phyloP scores from a whole-genome alignment of 2,329 filamentous ascomycete species.

The Keithomyces neogunnii region DNA sequence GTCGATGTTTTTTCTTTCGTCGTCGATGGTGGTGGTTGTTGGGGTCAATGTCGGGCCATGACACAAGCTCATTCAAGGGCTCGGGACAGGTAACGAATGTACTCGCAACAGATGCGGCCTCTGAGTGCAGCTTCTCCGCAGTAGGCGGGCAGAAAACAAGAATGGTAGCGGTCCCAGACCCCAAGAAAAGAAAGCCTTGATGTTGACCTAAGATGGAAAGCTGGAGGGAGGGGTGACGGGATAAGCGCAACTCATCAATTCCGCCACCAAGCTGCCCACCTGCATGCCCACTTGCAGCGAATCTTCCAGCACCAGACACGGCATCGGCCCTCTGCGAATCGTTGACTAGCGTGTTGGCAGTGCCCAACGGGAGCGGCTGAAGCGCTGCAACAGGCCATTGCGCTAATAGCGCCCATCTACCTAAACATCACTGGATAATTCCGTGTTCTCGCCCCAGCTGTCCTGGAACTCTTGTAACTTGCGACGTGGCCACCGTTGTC shows the following conservation, averaged over 20 bases:
- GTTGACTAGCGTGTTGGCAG: too few relatives aligned
- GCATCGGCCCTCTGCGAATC: too few relatives aligned
- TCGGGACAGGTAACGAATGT: neutral
- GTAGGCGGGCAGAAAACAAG: neutral
- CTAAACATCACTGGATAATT: neutral
- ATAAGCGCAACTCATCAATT: neutral
- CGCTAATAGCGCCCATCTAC: neutral
- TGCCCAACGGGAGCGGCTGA: neutral
- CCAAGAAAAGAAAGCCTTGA: neutral
- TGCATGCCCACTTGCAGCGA: too few relatives aligned
- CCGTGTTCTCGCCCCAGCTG: neutral
- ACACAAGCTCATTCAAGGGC: neutral
- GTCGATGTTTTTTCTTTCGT: neutral
- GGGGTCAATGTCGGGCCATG: conserved; percentile 1
- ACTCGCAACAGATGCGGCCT: neutral
- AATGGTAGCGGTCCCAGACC: neutral
- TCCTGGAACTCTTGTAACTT: neutral
- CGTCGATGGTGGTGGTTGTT: neutral
- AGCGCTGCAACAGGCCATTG: neutral
- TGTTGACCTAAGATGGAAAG: neutral
- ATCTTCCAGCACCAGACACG: too few relatives aligned
- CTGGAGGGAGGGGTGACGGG: conserved; percentile 4
- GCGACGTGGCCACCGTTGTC: neutral
- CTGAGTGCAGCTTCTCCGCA: neutral
- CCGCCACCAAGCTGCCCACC: too few relatives aligned